A percentile compares a stretch with the other conserved stretches of the same genome.
These are phyloP conservation scores for Exsudoporus frostii DNA, from an alignment of 768 basidiomycete genomes.

Conservation along the genomic window DNA sequence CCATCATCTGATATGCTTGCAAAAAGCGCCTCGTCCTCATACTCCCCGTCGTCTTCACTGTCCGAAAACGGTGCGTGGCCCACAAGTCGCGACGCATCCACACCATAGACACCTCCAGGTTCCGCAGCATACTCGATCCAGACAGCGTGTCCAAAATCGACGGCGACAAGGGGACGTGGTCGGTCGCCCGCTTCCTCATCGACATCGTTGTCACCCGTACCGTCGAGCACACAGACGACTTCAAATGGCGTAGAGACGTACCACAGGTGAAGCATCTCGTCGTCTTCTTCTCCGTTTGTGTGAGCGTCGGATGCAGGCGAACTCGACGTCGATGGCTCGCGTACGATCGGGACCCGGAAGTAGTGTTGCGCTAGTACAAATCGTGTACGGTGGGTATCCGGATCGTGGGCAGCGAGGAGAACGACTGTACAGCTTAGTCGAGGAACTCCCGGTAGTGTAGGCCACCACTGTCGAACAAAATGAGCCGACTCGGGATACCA, in stretches of 20 bases:
- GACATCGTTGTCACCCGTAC: slow-evolving; percentile 27
- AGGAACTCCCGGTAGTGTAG: slow-evolving; percentile 58
- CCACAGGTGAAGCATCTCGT: slow-evolving; percentile 65
- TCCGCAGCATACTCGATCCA: slow-evolving; percentile 64
- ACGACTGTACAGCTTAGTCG: slow-evolving; percentile 71
- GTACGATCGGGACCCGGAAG: slow-evolving; percentile 61
- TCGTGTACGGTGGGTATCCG: slow-evolving; percentile 52
- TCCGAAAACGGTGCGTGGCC: slow-evolving; percentile 27
- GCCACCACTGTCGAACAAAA: slow-evolving; percentile 83
- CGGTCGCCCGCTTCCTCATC: slow-evolving; percentile 40
- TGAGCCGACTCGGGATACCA: slow-evolving; percentile 76
- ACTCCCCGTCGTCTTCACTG: slow-evolving; percentile 28
- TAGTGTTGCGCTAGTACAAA: slow-evolving; percentile 76
- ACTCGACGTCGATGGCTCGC: slow-evolving; percentile 15
- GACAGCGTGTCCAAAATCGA: slow-evolving; percentile 86
- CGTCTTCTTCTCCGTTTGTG: slow-evolving; percentile 33
- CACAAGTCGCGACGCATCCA: slow-evolving; percentile 27
- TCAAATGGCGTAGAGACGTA: slow-evolving; percentile 71
- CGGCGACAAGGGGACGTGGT: slow-evolving; percentile 69
- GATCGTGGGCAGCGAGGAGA: slow-evolving; percentile 60
- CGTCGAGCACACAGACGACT: slow-evolving; percentile 61
- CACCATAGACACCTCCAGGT: slow-evolving; percentile 27
- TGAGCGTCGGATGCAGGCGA: neutral
- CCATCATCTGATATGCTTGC: slow-evolving; percentile 10
- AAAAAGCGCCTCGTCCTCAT: slow-evolving; percentile 15